Evolutionary conservation across 331 rosid genomes (phyloP), one percentile per base, ranked within the genome.

Genomic region (Acacia concinna): DNA sequence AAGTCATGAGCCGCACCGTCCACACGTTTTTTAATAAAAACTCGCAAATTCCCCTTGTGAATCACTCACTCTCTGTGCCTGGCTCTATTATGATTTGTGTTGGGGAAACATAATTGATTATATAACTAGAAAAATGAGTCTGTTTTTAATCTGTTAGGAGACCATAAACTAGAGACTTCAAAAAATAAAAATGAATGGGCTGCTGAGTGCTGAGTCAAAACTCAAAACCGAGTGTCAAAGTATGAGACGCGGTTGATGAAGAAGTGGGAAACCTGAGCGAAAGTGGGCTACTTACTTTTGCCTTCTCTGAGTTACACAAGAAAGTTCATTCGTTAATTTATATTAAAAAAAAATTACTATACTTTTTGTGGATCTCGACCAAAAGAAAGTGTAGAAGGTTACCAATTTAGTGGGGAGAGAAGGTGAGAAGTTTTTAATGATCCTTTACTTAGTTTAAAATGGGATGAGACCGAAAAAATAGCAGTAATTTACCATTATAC

Each of bases 1-100:
- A n/a, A n/a, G n/a, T n/a, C n/a, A 30, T 63, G 60, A 67, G 49
- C 77, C 85, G 30, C 90, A 86, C 90, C 94, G 91, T 83, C 91
- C 91, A 91, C 88, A 84, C 97, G 89, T 83, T 87, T 83, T 49
- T 71, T 4, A 5, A 2, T 9, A 71, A 56, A 51, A n/a, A 28
- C 34, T 27, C 44, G 12, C 40, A 46, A n/a, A 2, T 4, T 32
- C 18, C 71, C 71, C 75, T 73, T 77, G 86, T 79, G 89, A 76
- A 77, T 18, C 74, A 69, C 73, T 14, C 77, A 57, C 70, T 52
- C 21, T 46, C 6, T 46, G 20, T 12, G 54, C 2, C 5, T 9
- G 38, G 46, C 44, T 46, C n/a, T n/a, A n/a, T 20, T 63, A 14
- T 25, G 12, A 23, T 56, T 49, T 73, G 38, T 73, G 34, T 62